These are phyloP conservation scores for Angomonas desouzai DNA, from an alignment of 208 protist genomes.

Conservation along the genomic window DNA sequence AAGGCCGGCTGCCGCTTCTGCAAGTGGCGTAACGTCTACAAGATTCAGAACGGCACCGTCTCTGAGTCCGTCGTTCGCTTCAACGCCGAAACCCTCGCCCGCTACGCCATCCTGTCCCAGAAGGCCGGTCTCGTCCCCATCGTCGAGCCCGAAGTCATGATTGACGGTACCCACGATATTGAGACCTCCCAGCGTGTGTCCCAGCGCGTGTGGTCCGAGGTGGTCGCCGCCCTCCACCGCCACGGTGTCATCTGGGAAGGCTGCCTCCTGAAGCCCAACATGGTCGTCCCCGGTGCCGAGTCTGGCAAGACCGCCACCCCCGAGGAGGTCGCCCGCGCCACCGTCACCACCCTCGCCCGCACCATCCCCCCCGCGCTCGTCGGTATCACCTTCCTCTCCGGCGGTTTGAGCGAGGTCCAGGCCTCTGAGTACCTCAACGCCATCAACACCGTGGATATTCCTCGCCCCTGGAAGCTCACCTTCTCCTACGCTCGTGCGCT, in stretches of 20 bases:
- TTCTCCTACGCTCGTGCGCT: slow-evolving; percentile 97
- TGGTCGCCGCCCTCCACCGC: slow-evolving; percentile 80
- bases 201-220: slow-evolving; percentile 78
- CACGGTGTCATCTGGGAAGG: slow-evolving; percentile 95
- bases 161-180: slow-evolving; percentile 94
- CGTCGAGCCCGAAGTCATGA: slow-evolving; percentile 97
- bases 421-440: slow-evolving; percentile 95
- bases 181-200: slow-evolving; percentile 82
- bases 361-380: slow-evolving; percentile 93
- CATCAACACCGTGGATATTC: slow-evolving; percentile 88
- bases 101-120: slow-evolving; percentile 95
- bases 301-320: slow-evolving; percentile 50
- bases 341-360: slow-evolving; percentile 86
- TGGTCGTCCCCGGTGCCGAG: slow-evolving; percentile 92
- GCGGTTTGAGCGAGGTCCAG: slow-evolving; percentile 95
- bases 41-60: slow-evolving; percentile 89
- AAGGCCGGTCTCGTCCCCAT: slow-evolving; percentile 96
- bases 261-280: slow-evolving; percentile 97
- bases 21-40: slow-evolving; percentile 96
- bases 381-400: slow-evolving; percentile 95
- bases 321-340: slow-evolving; percentile 86
- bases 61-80: slow-evolving; percentile 87
- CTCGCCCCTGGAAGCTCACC: slow-evolving; percentile 86
- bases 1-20: slow-evolving; percentile 94
- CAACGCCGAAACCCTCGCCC: slow-evolving; percentile 93